Percentiles rank a stretch among this genome's conserved stretches.
Evolutionary conservation across 257 asterid species (phyloP).

Genomic region (Nicotiana tomentosiformis): DNA sequence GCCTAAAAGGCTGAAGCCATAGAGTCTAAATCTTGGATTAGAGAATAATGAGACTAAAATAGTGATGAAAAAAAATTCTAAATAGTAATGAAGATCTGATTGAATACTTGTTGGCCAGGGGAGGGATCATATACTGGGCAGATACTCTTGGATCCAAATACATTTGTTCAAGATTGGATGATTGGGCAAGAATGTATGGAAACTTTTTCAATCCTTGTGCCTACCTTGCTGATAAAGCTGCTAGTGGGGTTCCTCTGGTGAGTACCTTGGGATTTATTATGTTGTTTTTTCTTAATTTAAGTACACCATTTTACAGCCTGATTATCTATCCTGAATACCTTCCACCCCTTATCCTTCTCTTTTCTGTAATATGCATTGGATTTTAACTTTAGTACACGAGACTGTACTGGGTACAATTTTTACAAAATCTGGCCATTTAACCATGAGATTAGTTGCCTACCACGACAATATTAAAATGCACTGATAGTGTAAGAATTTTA

Average conservation of each 20-base stretch:
- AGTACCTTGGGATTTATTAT: constrained; percentile 20
- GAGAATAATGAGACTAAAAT: neutral
- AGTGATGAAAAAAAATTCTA: neutral
- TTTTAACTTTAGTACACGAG: too few species aligned
- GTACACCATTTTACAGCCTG: neutral
- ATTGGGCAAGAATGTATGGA: constrained; percentile 67
- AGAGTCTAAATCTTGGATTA: too few species aligned
- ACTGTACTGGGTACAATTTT: too few species aligned
- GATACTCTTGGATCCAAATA: constrained; percentile 86
- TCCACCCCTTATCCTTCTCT: neutral
- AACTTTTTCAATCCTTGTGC: constrained; percentile 84
- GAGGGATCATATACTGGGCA: constrained; percentile 92
- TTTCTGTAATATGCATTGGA: neutral
- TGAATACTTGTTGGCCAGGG: constrained; percentile 42
- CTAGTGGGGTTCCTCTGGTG: constrained; percentile 80
- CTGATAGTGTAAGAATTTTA: neutral
- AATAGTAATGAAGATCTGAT: neutral
- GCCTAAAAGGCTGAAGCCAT: too few species aligned
- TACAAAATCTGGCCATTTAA: neutral
- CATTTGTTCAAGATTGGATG: constrained; percentile 69
- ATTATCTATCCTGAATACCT: neutral
- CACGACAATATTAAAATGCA: too few species aligned
- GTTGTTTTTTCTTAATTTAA: neutral
- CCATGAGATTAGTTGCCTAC: neutral
- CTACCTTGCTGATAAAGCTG: constrained; percentile 73